These are phyloP conservation scores for Kluyveromyces dobzhanskii DNA, from an alignment of 805 yeast genomes.

Conservation along the genomic window DNA sequence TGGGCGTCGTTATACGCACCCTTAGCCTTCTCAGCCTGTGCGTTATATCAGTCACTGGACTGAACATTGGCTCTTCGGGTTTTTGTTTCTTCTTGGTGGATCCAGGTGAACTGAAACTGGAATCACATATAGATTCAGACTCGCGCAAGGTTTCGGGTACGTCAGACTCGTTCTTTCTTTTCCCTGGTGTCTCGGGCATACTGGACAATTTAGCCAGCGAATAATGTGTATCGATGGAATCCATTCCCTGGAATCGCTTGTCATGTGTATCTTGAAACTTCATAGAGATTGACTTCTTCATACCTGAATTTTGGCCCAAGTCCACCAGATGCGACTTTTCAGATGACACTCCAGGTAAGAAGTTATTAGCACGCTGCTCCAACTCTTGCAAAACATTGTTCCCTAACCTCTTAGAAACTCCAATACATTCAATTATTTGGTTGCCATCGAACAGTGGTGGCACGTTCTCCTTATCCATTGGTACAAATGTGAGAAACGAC, in stretches of 20 bases:
- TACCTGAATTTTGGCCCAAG: conserved; percentile 11
- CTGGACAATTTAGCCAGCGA: conserved; percentile 9
- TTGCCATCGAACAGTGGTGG: conserved; percentile 11
- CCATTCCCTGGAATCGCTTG: conserved; percentile 25
- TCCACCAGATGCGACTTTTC: conserved; percentile 9
- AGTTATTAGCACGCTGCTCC: conserved; percentile 27
- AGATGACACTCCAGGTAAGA: conserved; percentile 5
- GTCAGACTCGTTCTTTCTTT: not conserved
- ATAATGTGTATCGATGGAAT: conserved; percentile 28
- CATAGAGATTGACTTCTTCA: not conserved
- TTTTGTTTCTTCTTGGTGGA: conserved; percentile 1
- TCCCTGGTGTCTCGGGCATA: conserved; percentile 1
- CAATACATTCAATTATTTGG: conserved; percentile 16
- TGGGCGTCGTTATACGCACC: conserved; percentile 9
- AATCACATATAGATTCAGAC: too few species aligned
- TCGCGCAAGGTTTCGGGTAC: too few species aligned
- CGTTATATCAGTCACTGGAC: conserved; percentile 21
- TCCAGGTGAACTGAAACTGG: not conserved
- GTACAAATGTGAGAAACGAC: too few species aligned
- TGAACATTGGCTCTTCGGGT: not conserved
- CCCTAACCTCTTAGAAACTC: conserved; percentile 29
- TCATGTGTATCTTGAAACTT: conserved; percentile 17
- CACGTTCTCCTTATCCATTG: conserved; percentile 6
- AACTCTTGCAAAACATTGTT: conserved; percentile 29
- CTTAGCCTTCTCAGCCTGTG: conserved; percentile 21